Base-by-base conservation (phyloP, 805 yeast genomes). In the Lipomyces orientalis region DNA sequence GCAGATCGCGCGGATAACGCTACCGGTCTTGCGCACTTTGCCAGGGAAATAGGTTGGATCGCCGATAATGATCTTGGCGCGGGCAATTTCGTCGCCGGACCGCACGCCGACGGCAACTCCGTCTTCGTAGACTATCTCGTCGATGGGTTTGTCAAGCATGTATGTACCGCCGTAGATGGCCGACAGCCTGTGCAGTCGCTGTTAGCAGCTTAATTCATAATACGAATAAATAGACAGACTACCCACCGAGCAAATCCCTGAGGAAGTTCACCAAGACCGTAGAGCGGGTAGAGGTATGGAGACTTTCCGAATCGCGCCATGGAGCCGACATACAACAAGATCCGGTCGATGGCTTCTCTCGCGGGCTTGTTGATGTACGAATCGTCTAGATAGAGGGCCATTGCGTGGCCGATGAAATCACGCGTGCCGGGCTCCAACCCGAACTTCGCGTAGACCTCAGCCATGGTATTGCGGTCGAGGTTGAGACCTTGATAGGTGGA, bases 81-180 rank as follows among this genome's bases (percentile, higher is more conserved):
- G 89, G 16, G 97, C 97, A 54, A 84, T 84, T 70, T 97, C 98
- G 75, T 93, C 95, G 71, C 93, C 95, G 61, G 97, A 90, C 74
- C 88, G 87, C 58, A 95, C 97, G 66, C 98, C 98, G 37, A 83
- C 82, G 73, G 93, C 92, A 76, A 87, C 89, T 22, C 89, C 91
- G 34, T 85, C 87, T 14, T 86, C 89, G 79, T 88, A 93, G 61
- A 90, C 83, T 22, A 93, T 85, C 80, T 94, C 97, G 69, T 95
- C 97, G 70, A 95, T 88, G 59, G 98, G 97, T 39, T 97, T 94
- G 78, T 93, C 97, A 76, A 95, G 86, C 99, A 95, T 95, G 78
- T 93, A 95, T 22, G 98, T 94, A 76, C 99, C 99, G 71, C 99
- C 99, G 77, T 95, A 93, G 73, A 95, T 94, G 33, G 99, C 99